These are phyloP conservation scores for Ogataea paradorogensis DNA, from an alignment of 805 yeast species.

Conservation along the genomic window DNA sequence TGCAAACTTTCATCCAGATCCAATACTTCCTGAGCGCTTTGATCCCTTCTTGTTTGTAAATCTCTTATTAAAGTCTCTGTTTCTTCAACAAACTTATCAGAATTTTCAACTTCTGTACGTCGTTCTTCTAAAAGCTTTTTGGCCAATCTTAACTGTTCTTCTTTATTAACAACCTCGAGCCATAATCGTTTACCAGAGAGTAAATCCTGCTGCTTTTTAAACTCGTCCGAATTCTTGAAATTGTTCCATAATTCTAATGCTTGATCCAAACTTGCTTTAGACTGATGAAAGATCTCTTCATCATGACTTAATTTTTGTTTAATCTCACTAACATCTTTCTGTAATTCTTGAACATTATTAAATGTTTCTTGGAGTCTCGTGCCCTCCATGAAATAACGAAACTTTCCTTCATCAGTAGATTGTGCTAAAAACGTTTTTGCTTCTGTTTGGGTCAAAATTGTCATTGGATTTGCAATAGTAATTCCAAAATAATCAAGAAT, in stretches of 20 bases:
- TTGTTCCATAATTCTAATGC: constrained; percentile 40
- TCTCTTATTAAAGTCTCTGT: constrained; percentile 9
- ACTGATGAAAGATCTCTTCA: constrained; percentile 26
- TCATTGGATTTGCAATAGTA: constrained; percentile 85
- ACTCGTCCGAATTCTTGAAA: constrained; percentile 40
- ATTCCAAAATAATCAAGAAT: constrained; percentile 71
- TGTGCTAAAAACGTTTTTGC: constrained; percentile 87
- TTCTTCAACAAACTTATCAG: constrained; percentile 20
- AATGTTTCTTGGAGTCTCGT: constrained; percentile 68
- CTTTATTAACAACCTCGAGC: constrained; percentile 38
- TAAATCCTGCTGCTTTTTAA: constrained; percentile 37
- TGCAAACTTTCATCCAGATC: constrained; percentile 17
- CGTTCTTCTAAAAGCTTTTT: constrained; percentile 15
- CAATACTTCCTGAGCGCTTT: constrained; percentile 13
- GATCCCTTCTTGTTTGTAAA: constrained; percentile 17
- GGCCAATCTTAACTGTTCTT: constrained; percentile 25
- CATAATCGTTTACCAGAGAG: constrained; percentile 49
- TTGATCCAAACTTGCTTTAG: constrained; percentile 40
- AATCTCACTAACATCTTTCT: constrained; percentile 38
- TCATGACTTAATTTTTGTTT: constrained; percentile 39
- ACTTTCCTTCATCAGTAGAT: constrained; percentile 70
- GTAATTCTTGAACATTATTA: constrained; percentile 46
- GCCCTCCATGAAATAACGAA: constrained; percentile 75
- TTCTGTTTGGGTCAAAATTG: constrained; percentile 88
- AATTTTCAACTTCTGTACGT: constrained; percentile 16